These are phyloP conservation scores for Epichloe typhina DNA, from an alignment of 2,329 filamentous ascomycete species.

Conservation along the genomic window DNA sequence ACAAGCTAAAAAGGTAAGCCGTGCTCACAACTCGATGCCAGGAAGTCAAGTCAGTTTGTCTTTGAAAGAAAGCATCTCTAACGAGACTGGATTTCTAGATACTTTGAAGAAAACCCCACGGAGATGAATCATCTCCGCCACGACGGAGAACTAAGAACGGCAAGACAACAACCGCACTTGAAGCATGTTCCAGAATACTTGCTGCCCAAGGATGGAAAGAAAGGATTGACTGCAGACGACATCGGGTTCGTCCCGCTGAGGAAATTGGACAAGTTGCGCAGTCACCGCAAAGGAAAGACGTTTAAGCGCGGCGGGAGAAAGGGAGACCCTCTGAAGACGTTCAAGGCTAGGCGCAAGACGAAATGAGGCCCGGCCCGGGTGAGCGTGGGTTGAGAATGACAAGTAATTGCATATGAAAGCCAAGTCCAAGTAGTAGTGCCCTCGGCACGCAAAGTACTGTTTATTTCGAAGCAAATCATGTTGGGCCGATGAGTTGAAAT, in stretches of 20 bases:
- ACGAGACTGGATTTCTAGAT: slow-evolving; percentile 22
- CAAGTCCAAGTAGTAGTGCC: too few species aligned
- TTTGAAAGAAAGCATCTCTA: background rate
- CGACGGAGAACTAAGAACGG: slow-evolving; percentile 74
- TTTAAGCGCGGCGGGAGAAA: slow-evolving; percentile 34
- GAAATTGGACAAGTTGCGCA: slow-evolving; percentile 38
- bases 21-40: background rate
- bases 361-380: slow-evolving; percentile 12
- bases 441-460: too few species aligned
- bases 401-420: background rate
- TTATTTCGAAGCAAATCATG: too few species aligned
- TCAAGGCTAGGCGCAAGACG: slow-evolving; percentile 51
- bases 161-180: slow-evolving; percentile 74
- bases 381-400: background rate
- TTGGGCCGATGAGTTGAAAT: too few species aligned
- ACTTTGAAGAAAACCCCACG: slow-evolving; percentile 94
- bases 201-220: slow-evolving; percentile 63
- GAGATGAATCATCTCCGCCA: slow-evolving; percentile 81
- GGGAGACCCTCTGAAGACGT: slow-evolving; percentile 76
- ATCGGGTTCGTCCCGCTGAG: slow-evolving; percentile 64
- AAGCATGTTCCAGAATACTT: slow-evolving; percentile 93
- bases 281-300: slow-evolving; percentile 28
- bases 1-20: slow-evolving; percentile 65
- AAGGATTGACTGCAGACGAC: slow-evolving; percentile 50
- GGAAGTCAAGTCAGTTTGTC: background rate